A percentile compares a stretch with the other conserved stretches of the same genome.
phyloP scores from a whole-genome alignment of 495 filamentous ascomycete species.

The Rhypophila decipiens region DNA sequence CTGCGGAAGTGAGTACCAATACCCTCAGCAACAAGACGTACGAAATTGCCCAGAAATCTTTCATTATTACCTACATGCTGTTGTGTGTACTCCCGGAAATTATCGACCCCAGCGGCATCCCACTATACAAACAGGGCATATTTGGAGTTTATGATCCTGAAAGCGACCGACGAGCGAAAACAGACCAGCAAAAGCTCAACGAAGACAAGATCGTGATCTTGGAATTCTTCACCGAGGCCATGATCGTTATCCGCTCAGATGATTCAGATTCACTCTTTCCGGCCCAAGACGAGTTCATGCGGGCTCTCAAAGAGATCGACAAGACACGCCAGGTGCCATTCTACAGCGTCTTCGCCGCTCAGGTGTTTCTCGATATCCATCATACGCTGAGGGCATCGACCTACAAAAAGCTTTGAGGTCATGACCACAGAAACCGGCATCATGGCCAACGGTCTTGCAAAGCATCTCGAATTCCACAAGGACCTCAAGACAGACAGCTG shows the following conservation, averaged over 20 bases:
- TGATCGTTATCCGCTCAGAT: conserved; percentile 8
- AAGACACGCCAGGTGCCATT: conserved; percentile 19
- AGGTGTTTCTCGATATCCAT: conserved; percentile 36
- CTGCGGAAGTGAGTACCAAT: conserved; percentile 8
- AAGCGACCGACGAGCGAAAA: conserved; percentile 20
- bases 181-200: conserved; percentile 19
- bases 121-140: conserved; percentile 24
- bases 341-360: conserved; percentile 31
- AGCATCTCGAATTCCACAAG: conserved; percentile 29
- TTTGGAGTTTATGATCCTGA: conserved; percentile 24
- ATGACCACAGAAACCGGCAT: conserved; percentile 14
- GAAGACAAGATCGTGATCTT: conserved; percentile 28
- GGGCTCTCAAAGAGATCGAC: conserved; percentile 22
- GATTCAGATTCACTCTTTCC: conserved; percentile 7
- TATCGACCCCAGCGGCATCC: conserved; percentile 11
- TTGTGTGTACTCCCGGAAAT: conserved; percentile 15
- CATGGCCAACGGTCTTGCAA: conserved; percentile 19
- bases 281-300: conserved; percentile 32
- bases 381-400: conserved; percentile 19
- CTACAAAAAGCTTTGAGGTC: conserved; percentile 8
- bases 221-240: conserved; percentile 25
- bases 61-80: conserved; percentile 15
- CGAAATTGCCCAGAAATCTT: conserved; percentile 21
- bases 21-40: conserved; percentile 23
- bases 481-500: conserved; percentile 25